Percentiles rank a stretch among this genome's conserved stretches.
Conservation (phyloP, 129 eudicot species). For the Smallanthus sonchifolius region DNA sequence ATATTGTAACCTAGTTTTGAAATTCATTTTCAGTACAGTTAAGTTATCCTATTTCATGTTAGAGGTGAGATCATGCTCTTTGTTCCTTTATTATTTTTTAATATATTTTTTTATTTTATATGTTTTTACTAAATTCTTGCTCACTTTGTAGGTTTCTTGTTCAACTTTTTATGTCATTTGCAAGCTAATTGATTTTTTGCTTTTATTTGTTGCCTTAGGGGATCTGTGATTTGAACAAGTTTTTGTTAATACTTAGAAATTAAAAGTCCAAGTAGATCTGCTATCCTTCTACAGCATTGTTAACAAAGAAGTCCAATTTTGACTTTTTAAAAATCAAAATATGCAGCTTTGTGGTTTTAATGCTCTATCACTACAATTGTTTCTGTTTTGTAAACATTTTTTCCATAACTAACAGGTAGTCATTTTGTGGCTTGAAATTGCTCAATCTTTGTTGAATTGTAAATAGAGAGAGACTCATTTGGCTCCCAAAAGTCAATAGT, state of each 20-base stretch:
- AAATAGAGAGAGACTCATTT: background rate
- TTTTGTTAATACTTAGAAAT: background rate
- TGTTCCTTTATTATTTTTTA: background rate
- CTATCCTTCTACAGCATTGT: constrained; percentile 1
- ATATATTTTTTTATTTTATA: background rate
- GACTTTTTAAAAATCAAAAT: background rate
- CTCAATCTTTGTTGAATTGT: background rate
- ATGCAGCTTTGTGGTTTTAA: constrained; percentile 2
- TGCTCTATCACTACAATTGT: background rate
- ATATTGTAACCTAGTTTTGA: constrained; percentile 14
- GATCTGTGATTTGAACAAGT: constrained; percentile 7
- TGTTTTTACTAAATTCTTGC: constrained; percentile 15
- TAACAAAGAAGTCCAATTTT: constrained; percentile 14
- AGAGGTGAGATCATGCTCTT: background rate
- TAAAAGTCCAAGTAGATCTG: constrained; percentile 26
- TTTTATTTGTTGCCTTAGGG: background rate
- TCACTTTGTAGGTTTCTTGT: constrained; percentile 18
- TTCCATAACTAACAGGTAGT: background rate
- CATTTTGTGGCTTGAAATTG: background rate
- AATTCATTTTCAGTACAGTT: constrained; percentile 21
- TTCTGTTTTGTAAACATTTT: background rate
- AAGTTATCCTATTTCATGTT: constrained; percentile 11
- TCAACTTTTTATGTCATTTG: background rate
- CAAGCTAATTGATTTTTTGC: constrained; percentile 4
- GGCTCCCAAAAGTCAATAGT: constrained; percentile 5